Percentiles rank a stretch among this genome's conserved stretches.
phyloP scores from a whole-genome alignment of 305 asterid species.

The Fraxinus xanthoxyloides region DNA sequence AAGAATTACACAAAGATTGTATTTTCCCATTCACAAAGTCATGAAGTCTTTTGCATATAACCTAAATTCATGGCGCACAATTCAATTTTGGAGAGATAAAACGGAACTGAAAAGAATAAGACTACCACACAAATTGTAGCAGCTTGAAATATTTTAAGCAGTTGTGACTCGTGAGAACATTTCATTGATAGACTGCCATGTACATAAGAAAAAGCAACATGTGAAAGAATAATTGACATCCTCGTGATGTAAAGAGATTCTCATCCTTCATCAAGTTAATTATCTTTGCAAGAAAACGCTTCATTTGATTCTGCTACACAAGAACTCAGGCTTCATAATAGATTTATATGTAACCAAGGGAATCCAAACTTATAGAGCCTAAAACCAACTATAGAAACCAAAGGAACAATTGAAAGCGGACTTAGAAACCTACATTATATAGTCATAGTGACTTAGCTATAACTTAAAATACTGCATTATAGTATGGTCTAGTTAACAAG shows the following conservation, averaged over 20 bases:
- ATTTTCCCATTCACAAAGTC: too few relatives aligned
- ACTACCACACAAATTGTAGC: too few relatives aligned
- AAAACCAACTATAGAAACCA: conserved; percentile 78
- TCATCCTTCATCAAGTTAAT: conserved; percentile 76
- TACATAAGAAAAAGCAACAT: conserved; percentile 41
- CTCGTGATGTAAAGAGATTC: conserved; percentile 76
- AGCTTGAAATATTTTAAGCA: background rate
- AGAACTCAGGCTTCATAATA: conserved; percentile 4
- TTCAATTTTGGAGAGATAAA: too few relatives aligned
- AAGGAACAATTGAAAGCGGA: conserved; percentile 84
- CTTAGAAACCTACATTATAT: conserved; percentile 39
- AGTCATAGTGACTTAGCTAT: conserved; percentile 28
- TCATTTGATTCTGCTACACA: conserved; percentile 66
- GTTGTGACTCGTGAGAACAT: background rate
- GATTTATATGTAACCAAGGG: conserved; percentile 27
- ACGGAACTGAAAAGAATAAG: too few relatives aligned
- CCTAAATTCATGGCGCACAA: too few relatives aligned
- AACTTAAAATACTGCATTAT: conserved; percentile 21
- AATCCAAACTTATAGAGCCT: conserved; percentile 86
- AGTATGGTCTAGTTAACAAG: background rate
- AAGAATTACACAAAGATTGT: too few relatives aligned
- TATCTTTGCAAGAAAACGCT: conserved; percentile 64
- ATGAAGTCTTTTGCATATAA: too few relatives aligned
- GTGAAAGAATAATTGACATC: conserved; percentile 80
- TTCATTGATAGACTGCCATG: background rate